These are phyloP conservation scores for Calonectria honghensis DNA, from an alignment of 2,329 filamentous ascomycete species.

Conservation along the genomic window DNA sequence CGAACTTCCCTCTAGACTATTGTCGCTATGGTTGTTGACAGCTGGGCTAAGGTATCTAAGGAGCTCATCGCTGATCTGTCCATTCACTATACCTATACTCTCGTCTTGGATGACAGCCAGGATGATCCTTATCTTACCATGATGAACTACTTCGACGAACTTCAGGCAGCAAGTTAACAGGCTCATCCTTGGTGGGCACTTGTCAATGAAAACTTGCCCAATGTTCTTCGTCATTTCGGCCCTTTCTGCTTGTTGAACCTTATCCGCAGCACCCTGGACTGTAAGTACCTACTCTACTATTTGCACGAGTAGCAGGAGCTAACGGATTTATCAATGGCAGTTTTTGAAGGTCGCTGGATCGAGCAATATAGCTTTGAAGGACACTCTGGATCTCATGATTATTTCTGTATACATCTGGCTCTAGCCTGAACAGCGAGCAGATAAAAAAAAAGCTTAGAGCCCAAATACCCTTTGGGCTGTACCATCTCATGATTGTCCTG, in stretches of 20 bases:
- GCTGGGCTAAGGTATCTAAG: not conserved
- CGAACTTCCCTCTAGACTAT: not conserved
- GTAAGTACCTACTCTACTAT: not conserved
- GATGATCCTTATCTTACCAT: not conserved
- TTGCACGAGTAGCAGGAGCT: constrained; percentile 10
- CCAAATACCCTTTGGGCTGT: too few species aligned
- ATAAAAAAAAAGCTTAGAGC: too few species aligned
- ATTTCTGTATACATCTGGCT: not conserved
- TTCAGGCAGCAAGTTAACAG: too few species aligned
- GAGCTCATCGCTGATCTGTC: not conserved
- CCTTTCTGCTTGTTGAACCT: not conserved
- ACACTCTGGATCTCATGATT: not conserved
- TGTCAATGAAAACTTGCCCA: too few species aligned
- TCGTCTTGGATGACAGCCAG: not conserved
- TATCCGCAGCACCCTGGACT: too few species aligned
- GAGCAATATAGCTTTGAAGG: not conserved
- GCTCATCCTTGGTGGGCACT: too few species aligned
- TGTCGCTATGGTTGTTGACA: constrained; percentile 3
- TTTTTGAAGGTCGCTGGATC: constrained; percentile 4
- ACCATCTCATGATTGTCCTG: not conserved
- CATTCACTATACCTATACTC: constrained; percentile 1
- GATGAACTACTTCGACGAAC: too few species aligned
- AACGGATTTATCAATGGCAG: constrained; percentile 1
- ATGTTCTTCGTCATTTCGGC: too few species aligned
- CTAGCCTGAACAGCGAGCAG: too few species aligned